Evolutionary conservation across 306 rosid genomes (phyloP).

Genomic region (Hippophae tibetana): DNA sequence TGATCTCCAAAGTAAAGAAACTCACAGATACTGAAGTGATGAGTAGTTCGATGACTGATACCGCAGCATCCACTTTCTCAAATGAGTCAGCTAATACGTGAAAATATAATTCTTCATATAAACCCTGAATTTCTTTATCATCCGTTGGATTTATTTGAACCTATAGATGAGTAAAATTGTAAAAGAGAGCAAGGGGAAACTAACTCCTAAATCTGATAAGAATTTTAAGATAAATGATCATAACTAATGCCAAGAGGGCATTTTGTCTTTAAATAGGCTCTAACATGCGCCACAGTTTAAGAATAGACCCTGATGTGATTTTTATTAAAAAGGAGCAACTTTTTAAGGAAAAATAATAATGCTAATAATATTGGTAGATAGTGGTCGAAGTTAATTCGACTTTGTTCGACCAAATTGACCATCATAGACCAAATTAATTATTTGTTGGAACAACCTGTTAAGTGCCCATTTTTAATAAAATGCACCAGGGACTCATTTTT

Average conservation of each 20-base stretch:
- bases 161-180: slow-evolving; percentile 26
- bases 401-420: too few relatives aligned
- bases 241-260: not conserved
- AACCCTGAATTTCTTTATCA: slow-evolving; percentile 39
- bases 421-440: too few relatives aligned
- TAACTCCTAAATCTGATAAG: not conserved
- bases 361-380: too few relatives aligned
- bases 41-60: slow-evolving; percentile 69
- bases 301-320: too few relatives aligned
- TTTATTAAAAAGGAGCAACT: too few relatives aligned
- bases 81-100: slow-evolving; percentile 73
- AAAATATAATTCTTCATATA: slow-evolving; percentile 59
- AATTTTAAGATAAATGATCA: slow-evolving; percentile 5
- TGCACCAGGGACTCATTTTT: too few relatives aligned
- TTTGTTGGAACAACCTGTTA: too few relatives aligned
- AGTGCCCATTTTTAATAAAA: too few relatives aligned
- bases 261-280: not conserved
- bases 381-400: too few relatives aligned
- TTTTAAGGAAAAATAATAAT: too few relatives aligned
- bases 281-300: too few relatives aligned
- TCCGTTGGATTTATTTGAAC: slow-evolving; percentile 53
- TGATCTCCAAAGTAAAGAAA: slow-evolving; percentile 21
- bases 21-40: slow-evolving; percentile 79
- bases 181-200: slow-evolving; percentile 15
- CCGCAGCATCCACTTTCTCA: slow-evolving; percentile 87